Evolutionary conservation across 371 early-diverging fungal species (phyloP).

Genomic region (Mortierella polycephala): DNA sequence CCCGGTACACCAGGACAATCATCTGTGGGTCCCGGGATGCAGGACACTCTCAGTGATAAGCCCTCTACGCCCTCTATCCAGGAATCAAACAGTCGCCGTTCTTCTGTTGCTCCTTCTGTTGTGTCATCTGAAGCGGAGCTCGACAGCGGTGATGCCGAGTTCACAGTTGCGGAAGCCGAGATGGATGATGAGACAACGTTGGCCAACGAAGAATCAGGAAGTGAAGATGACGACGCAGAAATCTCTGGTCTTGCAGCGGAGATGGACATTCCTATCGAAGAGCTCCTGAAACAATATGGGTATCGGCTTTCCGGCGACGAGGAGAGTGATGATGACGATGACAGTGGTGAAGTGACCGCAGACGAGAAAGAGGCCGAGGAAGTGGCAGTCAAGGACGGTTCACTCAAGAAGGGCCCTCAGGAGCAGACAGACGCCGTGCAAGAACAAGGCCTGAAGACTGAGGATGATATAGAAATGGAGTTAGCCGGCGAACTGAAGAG

Average conservation of each 20-base stretch:
- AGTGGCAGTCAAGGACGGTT: neutral
- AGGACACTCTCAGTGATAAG: conserved; percentile 20
- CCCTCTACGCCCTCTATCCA: conserved; percentile 26
- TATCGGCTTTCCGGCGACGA: conserved; percentile 34
- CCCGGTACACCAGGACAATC: conserved; percentile 5
- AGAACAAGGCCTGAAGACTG: conserved; percentile 7
- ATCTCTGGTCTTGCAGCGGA: conserved; percentile 63
- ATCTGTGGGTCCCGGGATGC: conserved; percentile 1
- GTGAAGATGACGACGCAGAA: conserved; percentile 65
- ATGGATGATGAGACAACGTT: conserved; percentile 53
- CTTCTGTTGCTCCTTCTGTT: conserved; percentile 27
- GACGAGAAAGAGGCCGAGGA: neutral
- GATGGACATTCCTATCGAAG: conserved; percentile 68
- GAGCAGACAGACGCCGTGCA: neutral
- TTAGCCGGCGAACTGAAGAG: conserved; percentile 28
- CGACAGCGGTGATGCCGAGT: conserved; percentile 43
- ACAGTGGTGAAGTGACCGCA: conserved; percentile 27
- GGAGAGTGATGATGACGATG: conserved; percentile 28
- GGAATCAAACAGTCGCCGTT: conserved; percentile 38
- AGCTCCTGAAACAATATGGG: conserved; percentile 63
- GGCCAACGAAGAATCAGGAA: conserved; percentile 53
- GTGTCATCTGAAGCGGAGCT: conserved; percentile 30
- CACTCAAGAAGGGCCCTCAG: neutral
- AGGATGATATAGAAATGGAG: conserved; percentile 26
- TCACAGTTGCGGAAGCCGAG: conserved; percentile 23